Evolutionary conservation across 2,329 filamentous ascomycete genomes (phyloP), one percentile per base, ranked within the genome.

Genomic region (Pseudopyricularia javanii): DNA sequence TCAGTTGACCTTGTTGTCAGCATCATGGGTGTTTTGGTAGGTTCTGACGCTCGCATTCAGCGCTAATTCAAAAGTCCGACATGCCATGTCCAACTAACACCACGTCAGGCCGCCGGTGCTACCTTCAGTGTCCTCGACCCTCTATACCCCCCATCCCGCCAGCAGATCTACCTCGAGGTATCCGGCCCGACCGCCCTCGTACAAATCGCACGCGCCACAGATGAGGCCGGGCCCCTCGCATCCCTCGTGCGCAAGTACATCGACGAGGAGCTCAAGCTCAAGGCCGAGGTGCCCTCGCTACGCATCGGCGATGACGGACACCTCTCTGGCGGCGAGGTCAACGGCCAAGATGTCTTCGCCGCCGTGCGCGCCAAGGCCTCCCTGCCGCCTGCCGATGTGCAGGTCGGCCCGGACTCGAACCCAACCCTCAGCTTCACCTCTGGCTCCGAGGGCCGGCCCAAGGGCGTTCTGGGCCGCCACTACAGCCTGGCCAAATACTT

Each of bases 401-500:
- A 88, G 4, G 86, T 97, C 12, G 91, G 91, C 0, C 91, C 91
- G 0, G 91, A 97, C 66, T 88, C 85, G 15, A 85, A 76, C 7
- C 85, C 86, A 2, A 95, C 86, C 0, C 72, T 95, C 1, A 79
- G 74, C 28, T 90, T 88, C 64, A 90, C 86, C 1, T 81, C 75
- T 7, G 89, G 90, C 4, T 80, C 75, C 1, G 88, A 94, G 69
- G 88, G 87, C 47, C 74, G 79, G 58, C 90, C 89, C 33, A 95
- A 95, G 73, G 89, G 89, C 59, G 91, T 97, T 12, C 77, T 83
- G 53, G 91, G 91, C 1, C 79, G 91, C 14, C 91, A 97, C 68
- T 97, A 86, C 70, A 86, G 82, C 50, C 72, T 97, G 56, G 80
- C 89, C 1, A 83, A 86, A 61, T 97, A 95, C 70, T 94, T 91